Percentiles rank a stretch among this genome's conserved stretches.
phyloP scores from a whole-genome alignment of 257 asterid genomes.

The Phtheirospermum japonicum region DNA sequence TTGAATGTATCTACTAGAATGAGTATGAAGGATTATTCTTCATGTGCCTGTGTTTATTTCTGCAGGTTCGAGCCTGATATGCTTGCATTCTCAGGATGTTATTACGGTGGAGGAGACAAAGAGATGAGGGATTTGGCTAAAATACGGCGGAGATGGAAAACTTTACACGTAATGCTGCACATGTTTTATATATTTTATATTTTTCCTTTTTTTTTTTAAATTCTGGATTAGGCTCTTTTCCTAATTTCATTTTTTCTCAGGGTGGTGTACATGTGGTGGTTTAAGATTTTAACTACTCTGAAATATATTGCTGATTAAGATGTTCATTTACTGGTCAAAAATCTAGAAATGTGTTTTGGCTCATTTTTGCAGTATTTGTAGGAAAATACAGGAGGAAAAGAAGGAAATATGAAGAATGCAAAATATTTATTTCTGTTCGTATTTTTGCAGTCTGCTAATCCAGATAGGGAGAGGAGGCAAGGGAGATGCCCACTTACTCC shows the following conservation, averaged over 20 bases:
- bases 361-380: constrained; percentile 1
- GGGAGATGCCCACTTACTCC: constrained; percentile 98
- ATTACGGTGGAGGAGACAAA: constrained; percentile 96
- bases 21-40: constrained; percentile 19
- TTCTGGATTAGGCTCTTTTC: background rate
- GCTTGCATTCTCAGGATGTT: constrained; percentile 99
- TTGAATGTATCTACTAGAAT: constrained; percentile 13
- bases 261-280: constrained; percentile 1
- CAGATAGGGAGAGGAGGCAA: constrained; percentile 89
- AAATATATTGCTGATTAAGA: constrained; percentile 7
- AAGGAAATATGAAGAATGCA: background rate
- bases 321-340: background rate
- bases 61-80: constrained; percentile 98
- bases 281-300: constrained; percentile 18
- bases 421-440: constrained; percentile 19
- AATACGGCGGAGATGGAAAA: constrained; percentile 93
- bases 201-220: constrained; percentile 7
- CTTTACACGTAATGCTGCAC: constrained; percentile 74
- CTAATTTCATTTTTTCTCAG: background rate
- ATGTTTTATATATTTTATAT: too few relatives aligned
- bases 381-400: too few relatives aligned
- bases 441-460: constrained; percentile 68
- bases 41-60: constrained; percentile 20
- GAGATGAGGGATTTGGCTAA: constrained; percentile 84
- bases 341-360: constrained; percentile 1